Evolutionary conservation across 192 early-diverging fungal genomes (phyloP), one percentile per base, ranked within the genome.

Genomic region (Rhizoclosmatium globosum): DNA sequence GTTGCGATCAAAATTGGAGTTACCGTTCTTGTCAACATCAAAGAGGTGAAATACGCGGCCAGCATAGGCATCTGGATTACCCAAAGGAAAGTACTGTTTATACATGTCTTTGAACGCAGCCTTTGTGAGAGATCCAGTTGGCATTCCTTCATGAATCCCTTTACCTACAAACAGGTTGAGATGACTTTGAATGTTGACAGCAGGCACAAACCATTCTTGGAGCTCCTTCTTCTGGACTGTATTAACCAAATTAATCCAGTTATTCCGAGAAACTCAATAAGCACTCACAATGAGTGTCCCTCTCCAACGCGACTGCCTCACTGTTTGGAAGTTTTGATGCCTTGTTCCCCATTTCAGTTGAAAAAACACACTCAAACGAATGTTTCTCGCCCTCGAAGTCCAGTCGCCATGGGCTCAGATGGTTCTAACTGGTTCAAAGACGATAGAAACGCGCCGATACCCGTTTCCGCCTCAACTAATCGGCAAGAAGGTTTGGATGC

Each of bases 11-110:
- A n/a, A 58, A n/a, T 17, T 53, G 6, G 9, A 13, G 50, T 64
- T 68, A 72, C 70, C 70, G 82, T 96, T 94, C 84, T 94, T 92
- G 83, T 98, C 94, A 47, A 83, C 85, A 79, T 98, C 97, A 83
- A 98, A 95, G 53, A 96, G 93, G 79, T 94, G 89, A 81, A 98
- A 97, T 2, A 95, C 95, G 79, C 92, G 92, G 82, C 96, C 93
- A 7, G 97, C 94, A 85, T 95, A 98, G 56, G 89, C 87, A 56
- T 93, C 91, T 4, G 95, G 90, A 81, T 98, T 95, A 41, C 97
- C 97, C 82, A 98, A 97, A n/a, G 97, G 95, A 77, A 98, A 98
- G 81, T 95, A 97, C 75, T 94, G 93, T 84, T 97, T 96, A 87
- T 96, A 98, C 67, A 97, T 95, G 66, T 94, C 92, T 82, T 92